Evolutionary conservation across 2,329 filamentous ascomycete genomes (phyloP), one percentile per base, ranked within the genome.

Genomic region (Lecanicillium sp.): DNA sequence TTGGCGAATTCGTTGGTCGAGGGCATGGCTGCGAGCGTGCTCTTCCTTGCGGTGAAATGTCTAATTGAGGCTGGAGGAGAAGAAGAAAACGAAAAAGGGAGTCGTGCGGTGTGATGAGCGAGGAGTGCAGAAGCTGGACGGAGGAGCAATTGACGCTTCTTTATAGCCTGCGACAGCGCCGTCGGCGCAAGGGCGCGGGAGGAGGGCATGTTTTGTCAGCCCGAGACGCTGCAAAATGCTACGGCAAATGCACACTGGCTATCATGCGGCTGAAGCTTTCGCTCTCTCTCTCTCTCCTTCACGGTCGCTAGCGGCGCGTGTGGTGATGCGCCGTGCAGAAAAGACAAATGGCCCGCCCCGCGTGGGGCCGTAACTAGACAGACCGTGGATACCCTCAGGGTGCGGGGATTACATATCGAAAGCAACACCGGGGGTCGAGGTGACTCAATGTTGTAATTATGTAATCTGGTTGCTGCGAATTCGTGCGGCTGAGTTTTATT

Each of bases 1-100:
- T 55, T 62, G 50, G 63, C 75, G 52, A 53, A 52, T 11, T 57
- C 43, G 52, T 67, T 67, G 38, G 42, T 40, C 8, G 56, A 38
- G 44, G 62, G 55, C 42, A 48, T 55, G 38, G n/a, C 12, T 23
- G 38, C 6, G 30, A 23, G 14, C 15, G 38, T 42, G 12, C n/a
- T 29, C n/a, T n/a, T n/a, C n/a, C n/a, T n/a, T n/a, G n/a, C n/a
- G n/a, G n/a, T n/a, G n/a, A n/a, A n/a, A n/a, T n/a, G n/a, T n/a
- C n/a, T 30, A n/a, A 30, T 9, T 30, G 27, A 8, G 27, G 27
- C 27, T 30, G 27, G 9, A 9, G 9, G 27, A 9, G 27, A 30
- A 9, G 27, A 30, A 9, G 27, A 30, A 9, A n/a, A 9, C 10
- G 29, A 9, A 32, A 29, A 12, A 20, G 15, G 9, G 15, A 10